Percentiles rank a stretch among this genome's conserved stretches.
These are phyloP conservation scores for Selaginella moellendorffii DNA, from an alignment of 75 land plant species.

Conservation along the genomic window DNA sequence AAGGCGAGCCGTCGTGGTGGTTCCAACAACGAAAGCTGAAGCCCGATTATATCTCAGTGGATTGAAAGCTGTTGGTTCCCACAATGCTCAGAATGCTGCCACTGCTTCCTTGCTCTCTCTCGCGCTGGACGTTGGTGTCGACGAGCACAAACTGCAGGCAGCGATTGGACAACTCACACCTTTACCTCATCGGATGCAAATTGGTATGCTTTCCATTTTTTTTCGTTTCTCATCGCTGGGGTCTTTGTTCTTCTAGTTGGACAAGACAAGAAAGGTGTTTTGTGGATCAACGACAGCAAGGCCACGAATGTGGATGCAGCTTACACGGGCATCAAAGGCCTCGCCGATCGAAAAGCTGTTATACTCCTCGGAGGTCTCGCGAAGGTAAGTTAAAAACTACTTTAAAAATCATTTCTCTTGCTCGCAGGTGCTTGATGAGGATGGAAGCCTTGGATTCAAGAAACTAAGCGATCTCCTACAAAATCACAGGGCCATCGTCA, in stretches of 20 bases:
- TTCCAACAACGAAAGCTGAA: constrained; percentile 31
- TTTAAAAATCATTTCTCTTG: neutral
- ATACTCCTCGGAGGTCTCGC: constrained; percentile 59
- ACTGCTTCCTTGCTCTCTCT: constrained; percentile 44
- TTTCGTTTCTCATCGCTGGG: neutral
- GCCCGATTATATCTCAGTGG: constrained; percentile 27
- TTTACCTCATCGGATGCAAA: constrained; percentile 58
- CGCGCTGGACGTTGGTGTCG: constrained; percentile 40
- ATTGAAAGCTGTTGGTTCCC: constrained; percentile 34
- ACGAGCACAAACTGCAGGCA: constrained; percentile 22
- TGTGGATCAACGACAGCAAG: constrained; percentile 64
- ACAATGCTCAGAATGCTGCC: constrained; percentile 55
- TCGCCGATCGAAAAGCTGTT: constrained; percentile 27
- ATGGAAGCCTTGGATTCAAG: constrained; percentile 30
- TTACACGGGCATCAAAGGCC: constrained; percentile 34
- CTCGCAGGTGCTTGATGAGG: constrained; percentile 23
- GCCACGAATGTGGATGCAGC: constrained; percentile 64
- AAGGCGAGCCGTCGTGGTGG: constrained; percentile 24
- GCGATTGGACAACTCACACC: constrained; percentile 23
- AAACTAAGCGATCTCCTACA: constrained; percentile 25
- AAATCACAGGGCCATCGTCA: constrained; percentile 39
- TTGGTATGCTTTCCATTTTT: constrained; percentile 23
- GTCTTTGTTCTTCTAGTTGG: constrained; percentile 20
- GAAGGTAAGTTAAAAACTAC: constrained; percentile 25
- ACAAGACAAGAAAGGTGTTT: constrained; percentile 24